phyloP scores from a whole-genome alignment of 1,284 basidiomycete species.

The Apiotrichum siamense region DNA sequence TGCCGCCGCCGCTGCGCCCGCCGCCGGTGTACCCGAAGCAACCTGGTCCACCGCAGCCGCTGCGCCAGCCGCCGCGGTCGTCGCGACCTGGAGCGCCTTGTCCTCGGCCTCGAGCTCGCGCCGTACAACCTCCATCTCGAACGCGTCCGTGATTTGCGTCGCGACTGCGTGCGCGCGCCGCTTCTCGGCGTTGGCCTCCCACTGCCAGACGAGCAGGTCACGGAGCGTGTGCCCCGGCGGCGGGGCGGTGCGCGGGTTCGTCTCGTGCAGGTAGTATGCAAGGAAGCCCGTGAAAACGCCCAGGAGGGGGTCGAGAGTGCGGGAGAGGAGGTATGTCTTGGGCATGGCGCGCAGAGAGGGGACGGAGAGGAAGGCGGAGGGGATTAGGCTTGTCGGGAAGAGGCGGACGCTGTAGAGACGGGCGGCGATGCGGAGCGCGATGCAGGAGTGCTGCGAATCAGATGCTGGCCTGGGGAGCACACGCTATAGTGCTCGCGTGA shows the following conservation, averaged over 20 bases:
- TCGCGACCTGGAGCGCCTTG: not conserved
- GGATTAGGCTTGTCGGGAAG: no score
- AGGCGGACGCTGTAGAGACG: no score
- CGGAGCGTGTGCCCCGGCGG: conserved; percentile 60
- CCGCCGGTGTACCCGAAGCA: no score
- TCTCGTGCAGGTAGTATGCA: conserved; percentile 77
- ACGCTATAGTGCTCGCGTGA: no score
- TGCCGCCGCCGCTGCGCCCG: no score
- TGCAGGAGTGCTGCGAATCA: no score
- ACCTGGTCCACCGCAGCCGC: no score
- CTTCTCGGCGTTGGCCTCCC: conserved; percentile 38
- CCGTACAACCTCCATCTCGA: conserved; percentile 39
- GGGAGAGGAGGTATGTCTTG: conserved; percentile 42
- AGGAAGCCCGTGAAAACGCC: conserved; percentile 72
- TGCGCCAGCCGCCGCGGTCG: not conserved
- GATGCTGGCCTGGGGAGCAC: no score
- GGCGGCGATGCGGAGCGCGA: no score
- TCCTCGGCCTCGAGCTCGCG: conserved; percentile 33
- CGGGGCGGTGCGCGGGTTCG: conserved; percentile 69
- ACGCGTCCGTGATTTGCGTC: conserved; percentile 12
- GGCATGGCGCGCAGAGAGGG: conserved; percentile 24
- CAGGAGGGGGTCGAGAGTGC: conserved; percentile 61
- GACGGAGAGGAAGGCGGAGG: not conserved
- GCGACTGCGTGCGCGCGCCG: conserved; percentile 23
- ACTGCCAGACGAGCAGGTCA: conserved; percentile 66